Evolutionary conservation across 768 basidiomycete genomes (phyloP), one percentile per base, ranked within the genome.

Genomic region (Fistulinella prunicolor): DNA sequence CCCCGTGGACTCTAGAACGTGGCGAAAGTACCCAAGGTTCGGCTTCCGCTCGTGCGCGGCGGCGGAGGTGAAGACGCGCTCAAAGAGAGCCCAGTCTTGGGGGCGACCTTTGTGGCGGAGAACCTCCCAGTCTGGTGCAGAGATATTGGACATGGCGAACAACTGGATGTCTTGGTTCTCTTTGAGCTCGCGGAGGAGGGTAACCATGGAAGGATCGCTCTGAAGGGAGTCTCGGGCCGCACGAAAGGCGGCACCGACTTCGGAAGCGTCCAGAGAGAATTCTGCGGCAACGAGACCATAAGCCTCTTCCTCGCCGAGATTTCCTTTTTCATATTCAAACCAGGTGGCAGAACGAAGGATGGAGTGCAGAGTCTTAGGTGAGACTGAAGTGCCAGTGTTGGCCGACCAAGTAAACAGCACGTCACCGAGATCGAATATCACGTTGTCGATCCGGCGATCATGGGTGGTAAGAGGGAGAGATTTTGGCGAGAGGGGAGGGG

Each of bases 271-370:
- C 30, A 60, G 24, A 39, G 42, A 58, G 20, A 60, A 61, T 42
- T 58, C 42, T 17, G 32, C 22, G 1, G 55, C 49, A 2, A 28
- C 23, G 16, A 47, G 49, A 28, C 35, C 9, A 20, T 58, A 54
- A 1, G 30, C 23, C 16, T 61, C 42, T 0, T 49, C 49, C 42
- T 61, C 47, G 2, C 16, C 9, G 13, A 58, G 23, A 37, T 54
- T 61, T 0, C 59, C 58, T 23, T 60, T 60, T 12, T 60, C 58
- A 26, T 60, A 58, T 32, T 58, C 59, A 6, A 60, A 60, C 58
- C 59, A 60, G 0, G 28, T 51, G 10, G 42, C 46, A 17, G 58
- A 61, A 6, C 46, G 52, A 9, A 60, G 32, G 16, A 60, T 55
- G 1, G 37, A 38, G 20, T 47, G 46, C 1, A 60, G 17, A 1